phyloP scores from a whole-genome alignment of 164 flowering plant species.

The Umbilicus rupestris region DNA sequence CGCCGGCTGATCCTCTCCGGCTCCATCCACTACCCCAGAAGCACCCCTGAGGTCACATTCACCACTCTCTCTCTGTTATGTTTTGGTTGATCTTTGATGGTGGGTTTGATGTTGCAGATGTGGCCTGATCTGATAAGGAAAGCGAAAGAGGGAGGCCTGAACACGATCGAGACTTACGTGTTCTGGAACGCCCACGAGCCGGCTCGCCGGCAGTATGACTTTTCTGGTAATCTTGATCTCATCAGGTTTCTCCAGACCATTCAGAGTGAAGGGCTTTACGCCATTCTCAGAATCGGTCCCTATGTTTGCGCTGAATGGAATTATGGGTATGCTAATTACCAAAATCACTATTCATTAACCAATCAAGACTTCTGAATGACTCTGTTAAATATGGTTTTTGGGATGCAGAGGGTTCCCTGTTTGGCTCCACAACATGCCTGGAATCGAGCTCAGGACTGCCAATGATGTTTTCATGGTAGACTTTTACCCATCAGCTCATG shows the following conservation, averaged over 20 bases:
- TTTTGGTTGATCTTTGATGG: not conserved
- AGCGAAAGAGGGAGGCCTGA: conserved; percentile 47
- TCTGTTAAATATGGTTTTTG: not conserved
- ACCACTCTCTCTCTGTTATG: not conserved
- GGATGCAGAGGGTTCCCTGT: conserved; percentile 42
- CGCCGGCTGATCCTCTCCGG: conserved; percentile 23
- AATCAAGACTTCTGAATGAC: too few relatives aligned
- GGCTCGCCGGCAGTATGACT: conserved; percentile 44
- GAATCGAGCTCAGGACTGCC: conserved; percentile 30
- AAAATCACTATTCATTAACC: not conserved
- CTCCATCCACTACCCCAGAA: conserved; percentile 34
- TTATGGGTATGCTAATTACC: conserved; percentile 37
- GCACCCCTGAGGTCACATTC: conserved; percentile 21
- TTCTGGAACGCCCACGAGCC: conserved; percentile 61
- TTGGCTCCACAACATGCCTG: conserved; percentile 50
- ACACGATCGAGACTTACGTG: conserved; percentile 46
- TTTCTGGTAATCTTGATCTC: conserved; percentile 41
- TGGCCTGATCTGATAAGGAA: conserved; percentile 45
- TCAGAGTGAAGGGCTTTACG: conserved; percentile 48
- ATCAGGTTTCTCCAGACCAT: conserved; percentile 50
- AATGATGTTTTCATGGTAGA: conserved; percentile 42
- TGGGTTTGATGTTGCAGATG: conserved; percentile 21
- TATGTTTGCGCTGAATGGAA: conserved; percentile 81
- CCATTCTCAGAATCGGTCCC: conserved; percentile 60
- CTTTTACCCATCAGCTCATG: not conserved